phyloP scores from a whole-genome alignment of 768 basidiomycete genomes.

The Suillus subaureus region DNA sequence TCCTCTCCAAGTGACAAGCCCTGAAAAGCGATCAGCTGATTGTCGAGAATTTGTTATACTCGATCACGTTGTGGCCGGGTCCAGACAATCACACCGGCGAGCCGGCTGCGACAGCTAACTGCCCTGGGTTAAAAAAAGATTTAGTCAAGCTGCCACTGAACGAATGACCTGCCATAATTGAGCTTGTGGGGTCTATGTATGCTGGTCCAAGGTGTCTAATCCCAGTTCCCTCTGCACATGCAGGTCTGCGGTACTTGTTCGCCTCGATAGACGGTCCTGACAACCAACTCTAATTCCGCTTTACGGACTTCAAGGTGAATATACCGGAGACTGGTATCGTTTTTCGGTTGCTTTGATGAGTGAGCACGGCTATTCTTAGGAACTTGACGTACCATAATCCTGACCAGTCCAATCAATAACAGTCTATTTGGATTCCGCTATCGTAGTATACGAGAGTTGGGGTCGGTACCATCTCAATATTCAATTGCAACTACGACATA shows the following conservation, averaged over 20 bases:
- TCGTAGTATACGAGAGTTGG: constrained; percentile 30
- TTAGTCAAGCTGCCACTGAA: constrained; percentile 33
- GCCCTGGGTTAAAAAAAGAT: constrained; percentile 1
- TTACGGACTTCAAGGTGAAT: constrained; percentile 39
- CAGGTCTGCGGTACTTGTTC: neutral
- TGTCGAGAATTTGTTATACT: constrained; percentile 29
- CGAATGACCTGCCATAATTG: constrained; percentile 36
- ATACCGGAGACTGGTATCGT: constrained; percentile 31
- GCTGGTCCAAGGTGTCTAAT: constrained; percentile 21
- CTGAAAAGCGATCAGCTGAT: constrained; percentile 26
- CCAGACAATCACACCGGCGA: constrained; percentile 28
- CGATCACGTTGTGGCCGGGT: constrained; percentile 30
- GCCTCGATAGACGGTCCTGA: constrained; percentile 27
- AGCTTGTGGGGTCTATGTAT: constrained; percentile 23
- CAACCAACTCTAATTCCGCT: constrained; percentile 39
- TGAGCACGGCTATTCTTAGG: neutral
- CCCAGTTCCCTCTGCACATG: constrained; percentile 7
- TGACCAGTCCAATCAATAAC: constrained; percentile 36
- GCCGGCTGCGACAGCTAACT: constrained; percentile 29
- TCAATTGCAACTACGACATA: constrained; percentile 49
- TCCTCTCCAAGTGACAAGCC: constrained; percentile 29
- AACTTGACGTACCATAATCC: constrained; percentile 25
- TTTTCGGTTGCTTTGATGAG: constrained; percentile 27
- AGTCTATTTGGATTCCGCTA: constrained; percentile 25
- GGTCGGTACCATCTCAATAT: constrained; percentile 50